Conservation (phyloP, 2,329 filamentous ascomycete genomes). For the Neofusicoccum parvum region DNA sequence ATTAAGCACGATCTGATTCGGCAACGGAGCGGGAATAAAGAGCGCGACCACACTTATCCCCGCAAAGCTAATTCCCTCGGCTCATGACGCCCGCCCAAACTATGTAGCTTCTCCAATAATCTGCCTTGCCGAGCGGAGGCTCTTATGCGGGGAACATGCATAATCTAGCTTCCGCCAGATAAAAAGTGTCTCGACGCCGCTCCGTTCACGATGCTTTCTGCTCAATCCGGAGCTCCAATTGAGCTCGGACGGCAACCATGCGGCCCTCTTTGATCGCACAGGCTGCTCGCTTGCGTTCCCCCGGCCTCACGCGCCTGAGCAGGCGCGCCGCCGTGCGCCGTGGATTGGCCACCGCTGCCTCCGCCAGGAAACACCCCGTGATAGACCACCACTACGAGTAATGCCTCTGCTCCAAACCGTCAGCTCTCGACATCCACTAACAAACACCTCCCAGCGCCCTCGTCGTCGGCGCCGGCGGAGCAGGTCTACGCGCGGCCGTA, state of each 20-base stretch:
- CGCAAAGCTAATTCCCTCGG: not conserved
- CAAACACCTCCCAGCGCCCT: conserved; percentile 33
- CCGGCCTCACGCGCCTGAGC: not conserved
- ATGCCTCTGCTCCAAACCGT: not conserved
- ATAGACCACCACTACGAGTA: conserved; percentile 42
- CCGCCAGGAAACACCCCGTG: conserved; percentile 22
- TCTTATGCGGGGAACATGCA: conserved; percentile 9
- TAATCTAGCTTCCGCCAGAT: not conserved
- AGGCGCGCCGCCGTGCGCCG: not conserved
- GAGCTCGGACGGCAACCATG: not conserved
- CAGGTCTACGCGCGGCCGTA: conserved; percentile 65
- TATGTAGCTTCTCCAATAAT: not conserved
- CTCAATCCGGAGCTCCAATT: not conserved
- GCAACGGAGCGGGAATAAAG: conserved; percentile 2
- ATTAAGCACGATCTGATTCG: conserved; percentile 3
- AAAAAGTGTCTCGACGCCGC: too few species aligned
- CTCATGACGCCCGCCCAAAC: not conserved
- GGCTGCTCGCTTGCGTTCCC: not conserved
- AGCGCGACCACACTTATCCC: not conserved
- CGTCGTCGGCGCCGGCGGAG: conserved; percentile 59
- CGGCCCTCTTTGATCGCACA: too few species aligned
- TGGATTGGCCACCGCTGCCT: not conserved
- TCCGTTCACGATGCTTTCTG: not conserved
- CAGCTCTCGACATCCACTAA: not conserved
- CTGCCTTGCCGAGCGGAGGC: not conserved